Conservation (phyloP, 371 early-diverging fungal species). For the Astathelohania contejeani region DNA sequence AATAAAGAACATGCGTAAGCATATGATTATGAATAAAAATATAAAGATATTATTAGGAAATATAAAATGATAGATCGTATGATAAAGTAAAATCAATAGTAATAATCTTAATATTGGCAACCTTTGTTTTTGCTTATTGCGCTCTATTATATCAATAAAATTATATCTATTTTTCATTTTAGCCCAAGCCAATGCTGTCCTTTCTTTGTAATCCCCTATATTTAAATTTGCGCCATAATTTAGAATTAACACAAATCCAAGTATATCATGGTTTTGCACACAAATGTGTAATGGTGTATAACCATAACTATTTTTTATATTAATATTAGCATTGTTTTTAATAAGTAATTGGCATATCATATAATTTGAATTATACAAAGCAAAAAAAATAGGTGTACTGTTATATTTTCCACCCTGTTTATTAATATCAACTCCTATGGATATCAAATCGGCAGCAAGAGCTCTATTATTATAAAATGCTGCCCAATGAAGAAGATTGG, state of each 20-base stretch:
- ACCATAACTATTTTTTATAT: slow-evolving; percentile 5
- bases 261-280: slow-evolving; percentile 9
- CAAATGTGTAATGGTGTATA: slow-evolving; percentile 11
- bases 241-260: slow-evolving; percentile 14
- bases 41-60: not conserved
- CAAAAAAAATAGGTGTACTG: slow-evolving; percentile 25
- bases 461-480: slow-evolving; percentile 14
- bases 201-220: not conserved
- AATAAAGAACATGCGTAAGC: slow-evolving; percentile 5
- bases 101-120: no score
- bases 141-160: not conserved
- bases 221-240: not conserved
- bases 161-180: not conserved
- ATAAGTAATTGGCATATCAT: slow-evolving; percentile 12
- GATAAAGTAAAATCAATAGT: not conserved
- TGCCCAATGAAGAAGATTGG: slow-evolving; percentile 21
- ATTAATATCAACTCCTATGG: slow-evolving; percentile 1
- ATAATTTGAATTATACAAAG: slow-evolving; percentile 25
- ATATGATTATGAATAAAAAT: not conserved
- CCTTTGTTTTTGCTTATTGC: not conserved
- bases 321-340: slow-evolving; percentile 15
- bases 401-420: slow-evolving; percentile 13
- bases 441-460: not conserved
- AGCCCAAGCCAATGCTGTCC: slow-evolving; percentile 7
- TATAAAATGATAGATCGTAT: not conserved